phyloP scores from a whole-genome alignment of 2,329 filamentous ascomycete genomes.

The Orbilia brochopaga region DNA sequence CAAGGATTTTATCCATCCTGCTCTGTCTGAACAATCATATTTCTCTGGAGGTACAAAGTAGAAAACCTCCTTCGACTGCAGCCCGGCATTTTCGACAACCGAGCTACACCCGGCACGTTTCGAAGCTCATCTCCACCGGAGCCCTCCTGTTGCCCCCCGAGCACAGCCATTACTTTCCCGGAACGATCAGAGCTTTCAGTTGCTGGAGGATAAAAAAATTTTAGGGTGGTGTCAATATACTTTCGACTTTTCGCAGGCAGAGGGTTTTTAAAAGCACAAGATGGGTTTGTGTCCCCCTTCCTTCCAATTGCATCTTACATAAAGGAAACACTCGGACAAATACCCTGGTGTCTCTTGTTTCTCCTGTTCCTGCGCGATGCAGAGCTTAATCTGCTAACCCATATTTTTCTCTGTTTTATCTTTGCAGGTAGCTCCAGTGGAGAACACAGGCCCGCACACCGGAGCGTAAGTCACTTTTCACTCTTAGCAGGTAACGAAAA shows the following conservation, averaged over 20 bases:
- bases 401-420: conserved; percentile 30
- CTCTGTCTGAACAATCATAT: conserved; percentile 34
- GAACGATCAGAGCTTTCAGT: conserved; percentile 39
- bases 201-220: conserved; percentile 32
- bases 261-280: conserved; percentile 51
- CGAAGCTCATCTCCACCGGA: conserved; percentile 25
- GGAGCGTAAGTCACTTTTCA: conserved; percentile 37
- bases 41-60: conserved; percentile 32
- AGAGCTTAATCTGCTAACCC: conserved; percentile 49
- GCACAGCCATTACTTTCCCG: conserved; percentile 31
- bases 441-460: conserved; percentile 42
- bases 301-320: conserved; percentile 50
- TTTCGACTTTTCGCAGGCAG: conserved; percentile 22
- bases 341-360: conserved; percentile 48
- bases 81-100: conserved; percentile 43
- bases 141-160: conserved; percentile 28
- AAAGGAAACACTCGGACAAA: conserved; percentile 43
- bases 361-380: conserved; percentile 51
- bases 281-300: conserved; percentile 51
- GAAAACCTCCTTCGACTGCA: conserved; percentile 22
- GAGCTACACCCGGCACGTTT: conserved; percentile 28
- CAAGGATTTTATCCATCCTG: conserved; percentile 44
- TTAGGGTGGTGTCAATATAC: conserved; percentile 48
- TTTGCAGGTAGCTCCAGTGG: conserved; percentile 45
- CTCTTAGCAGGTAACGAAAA: conserved; percentile 20